Conservation (phyloP, 192 early-diverging fungal species). For the Linnemannia zychae region DNA sequence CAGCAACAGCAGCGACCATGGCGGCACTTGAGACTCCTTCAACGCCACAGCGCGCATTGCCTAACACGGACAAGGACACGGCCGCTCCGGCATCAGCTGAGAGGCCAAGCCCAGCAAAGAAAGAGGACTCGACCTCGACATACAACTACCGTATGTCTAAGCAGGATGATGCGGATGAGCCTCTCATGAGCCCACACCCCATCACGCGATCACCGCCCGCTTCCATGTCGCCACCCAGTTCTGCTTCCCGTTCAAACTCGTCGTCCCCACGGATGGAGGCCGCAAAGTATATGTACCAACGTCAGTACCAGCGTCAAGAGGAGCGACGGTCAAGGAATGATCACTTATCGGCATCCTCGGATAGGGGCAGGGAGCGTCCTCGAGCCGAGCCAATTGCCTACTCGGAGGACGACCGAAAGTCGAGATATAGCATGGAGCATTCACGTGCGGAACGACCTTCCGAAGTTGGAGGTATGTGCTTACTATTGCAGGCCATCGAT, state of each 20-base stretch:
- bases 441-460: slow-evolving; percentile 20
- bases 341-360: neutral
- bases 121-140: neutral
- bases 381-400: neutral
- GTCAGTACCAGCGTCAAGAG: neutral
- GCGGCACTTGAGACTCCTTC: neutral
- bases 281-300: neutral
- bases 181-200: neutral
- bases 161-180: neutral
- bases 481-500: neutral
- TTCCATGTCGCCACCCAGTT: slow-evolving; percentile 2
- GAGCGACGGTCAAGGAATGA: neutral
- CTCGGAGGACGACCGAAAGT: slow-evolving; percentile 19
- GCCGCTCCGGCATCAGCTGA: neutral
- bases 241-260: neutral
- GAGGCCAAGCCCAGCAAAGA: neutral
- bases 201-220: neutral
- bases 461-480: slow-evolving; percentile 35
- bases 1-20: slow-evolving; percentile 14
- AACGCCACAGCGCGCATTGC: neutral
- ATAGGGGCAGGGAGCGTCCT: neutral
- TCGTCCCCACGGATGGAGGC: slow-evolving; percentile 2
- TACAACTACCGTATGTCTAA: neutral
- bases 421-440: neutral
- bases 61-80: neutral